These are phyloP conservation scores for Solidago caesia DNA, from an alignment of 129 eudicot genomes.

Conservation along the genomic window DNA sequence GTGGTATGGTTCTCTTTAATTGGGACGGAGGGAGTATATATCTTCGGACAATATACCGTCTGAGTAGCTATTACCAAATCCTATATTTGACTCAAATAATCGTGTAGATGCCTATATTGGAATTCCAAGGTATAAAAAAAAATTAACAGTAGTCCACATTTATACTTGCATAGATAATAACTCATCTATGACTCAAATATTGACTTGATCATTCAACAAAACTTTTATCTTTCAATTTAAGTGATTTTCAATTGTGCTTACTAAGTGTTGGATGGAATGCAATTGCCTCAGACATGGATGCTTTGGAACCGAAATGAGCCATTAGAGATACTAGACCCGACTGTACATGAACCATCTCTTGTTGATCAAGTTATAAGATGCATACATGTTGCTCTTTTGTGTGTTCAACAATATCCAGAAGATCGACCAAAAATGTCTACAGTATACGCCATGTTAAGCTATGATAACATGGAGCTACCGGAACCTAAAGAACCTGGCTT, in stretches of 20 bases:
- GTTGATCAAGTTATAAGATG: conserved; percentile 37
- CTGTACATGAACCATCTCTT: conserved; percentile 27
- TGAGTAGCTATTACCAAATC: no score
- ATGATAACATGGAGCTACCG: conserved; percentile 36
- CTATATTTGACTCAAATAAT: no score
- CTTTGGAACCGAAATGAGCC: conserved; percentile 42
- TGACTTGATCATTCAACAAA: no score
- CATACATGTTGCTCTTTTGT: conserved; percentile 50
- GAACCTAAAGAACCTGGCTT: conserved; percentile 48
- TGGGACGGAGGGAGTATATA: no score
- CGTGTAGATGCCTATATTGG: no score
- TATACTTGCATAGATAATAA: no score
- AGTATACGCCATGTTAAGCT: conserved; percentile 37
- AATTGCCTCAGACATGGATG: conserved; percentile 46
- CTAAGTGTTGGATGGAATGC: not conserved
- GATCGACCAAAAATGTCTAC: conserved; percentile 51
- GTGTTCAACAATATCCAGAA: conserved; percentile 50
- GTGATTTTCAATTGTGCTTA: not conserved
- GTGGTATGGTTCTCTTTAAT: no score
- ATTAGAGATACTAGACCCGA: conserved; percentile 37
- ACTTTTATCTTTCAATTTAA: not conserved
- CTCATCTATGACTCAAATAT: no score
- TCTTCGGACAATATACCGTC: no score
- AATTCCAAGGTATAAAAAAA: no score
- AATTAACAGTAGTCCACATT: no score